A percentile compares a stretch with the other conserved stretches of the same genome.
Evolutionary conservation across 768 basidiomycete species (phyloP).

Genomic region (Kwoniella shandongensis): DNA sequence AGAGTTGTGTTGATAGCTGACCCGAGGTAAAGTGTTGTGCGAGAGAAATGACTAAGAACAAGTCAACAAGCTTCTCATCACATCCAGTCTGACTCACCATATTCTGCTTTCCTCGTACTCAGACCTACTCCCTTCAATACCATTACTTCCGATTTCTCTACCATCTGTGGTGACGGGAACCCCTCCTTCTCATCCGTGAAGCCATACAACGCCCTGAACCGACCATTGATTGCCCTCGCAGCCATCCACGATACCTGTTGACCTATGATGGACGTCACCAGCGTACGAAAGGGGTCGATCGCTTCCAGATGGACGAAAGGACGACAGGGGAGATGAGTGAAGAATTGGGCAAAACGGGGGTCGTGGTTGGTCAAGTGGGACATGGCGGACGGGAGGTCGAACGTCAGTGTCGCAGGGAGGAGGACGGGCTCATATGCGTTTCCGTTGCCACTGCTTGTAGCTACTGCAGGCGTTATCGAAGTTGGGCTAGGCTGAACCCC

Average conservation of each 20-base stretch:
- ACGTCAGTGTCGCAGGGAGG: conserved; percentile 70
- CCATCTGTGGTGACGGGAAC: conserved; percentile 73
- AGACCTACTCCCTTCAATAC: conserved; percentile 72
- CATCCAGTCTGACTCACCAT: conserved; percentile 61
- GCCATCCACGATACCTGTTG: conserved; percentile 70
- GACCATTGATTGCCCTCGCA: conserved; percentile 76
- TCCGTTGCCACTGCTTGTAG: background rate
- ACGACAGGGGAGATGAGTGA: conserved; percentile 66
- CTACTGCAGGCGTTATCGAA: background rate
- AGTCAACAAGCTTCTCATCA: background rate
- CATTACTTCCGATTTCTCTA: conserved; percentile 63
- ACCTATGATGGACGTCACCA: conserved; percentile 71
- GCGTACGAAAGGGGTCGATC: conserved; percentile 81
- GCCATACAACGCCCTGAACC: conserved; percentile 74
- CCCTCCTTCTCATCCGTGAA: conserved; percentile 48
- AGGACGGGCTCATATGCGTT: conserved; percentile 49
- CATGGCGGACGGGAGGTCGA: conserved; percentile 75
- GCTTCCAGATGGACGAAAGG: conserved; percentile 73
- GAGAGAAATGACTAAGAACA: conserved; percentile 67
- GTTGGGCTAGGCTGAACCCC: background rate
- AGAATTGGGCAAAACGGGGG: conserved; percentile 68
- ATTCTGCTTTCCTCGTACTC: conserved; percentile 84
- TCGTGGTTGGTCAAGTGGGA: conserved; percentile 68
- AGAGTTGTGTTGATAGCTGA: conserved; percentile 68
- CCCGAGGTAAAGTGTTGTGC: conserved; percentile 79